phyloP scores from a whole-genome alignment of 2,329 filamentous ascomycete species.

The Botrytis galanthina region DNA sequence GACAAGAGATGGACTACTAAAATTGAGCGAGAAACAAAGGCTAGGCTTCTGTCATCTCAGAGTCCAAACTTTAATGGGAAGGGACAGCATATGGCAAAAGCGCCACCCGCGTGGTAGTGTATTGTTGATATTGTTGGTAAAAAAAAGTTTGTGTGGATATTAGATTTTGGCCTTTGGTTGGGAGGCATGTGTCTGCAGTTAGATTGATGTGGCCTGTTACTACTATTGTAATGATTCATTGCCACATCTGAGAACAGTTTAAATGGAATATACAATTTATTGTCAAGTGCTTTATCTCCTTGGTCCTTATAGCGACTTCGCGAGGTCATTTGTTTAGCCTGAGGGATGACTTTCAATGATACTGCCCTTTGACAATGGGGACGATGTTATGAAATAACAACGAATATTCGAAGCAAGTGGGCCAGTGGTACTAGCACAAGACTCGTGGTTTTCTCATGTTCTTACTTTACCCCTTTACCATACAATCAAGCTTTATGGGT shows the following conservation, averaged over 20 bases:
- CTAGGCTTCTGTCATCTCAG: slow-evolving; percentile 18
- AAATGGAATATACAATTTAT: neutral
- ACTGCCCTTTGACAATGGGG: neutral
- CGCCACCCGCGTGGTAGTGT: neutral
- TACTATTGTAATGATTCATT: too few relatives aligned
- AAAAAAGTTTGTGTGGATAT: neutral
- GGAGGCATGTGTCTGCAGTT: too few relatives aligned
- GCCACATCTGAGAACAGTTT: neutral
- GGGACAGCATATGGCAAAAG: slow-evolving; percentile 19
- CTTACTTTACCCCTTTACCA: neutral
- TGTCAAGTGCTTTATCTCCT: neutral
- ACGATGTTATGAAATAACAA: neutral
- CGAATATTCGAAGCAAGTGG: neutral
- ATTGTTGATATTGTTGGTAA: neutral
- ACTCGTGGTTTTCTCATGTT: neutral
- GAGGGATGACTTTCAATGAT: neutral
- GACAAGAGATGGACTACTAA: neutral
- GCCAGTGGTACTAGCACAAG: neutral
- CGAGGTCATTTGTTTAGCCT: neutral
- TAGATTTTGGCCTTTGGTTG: neutral
- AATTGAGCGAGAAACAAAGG: slow-evolving; percentile 13
- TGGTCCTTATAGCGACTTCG: too few relatives aligned
- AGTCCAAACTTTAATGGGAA: slow-evolving; percentile 7
- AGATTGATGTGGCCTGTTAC: neutral
- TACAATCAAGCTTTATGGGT: too few relatives aligned